phyloP scores from a whole-genome alignment of 164 flowering plant genomes.

The Tetrastigma voinierianum region DNA sequence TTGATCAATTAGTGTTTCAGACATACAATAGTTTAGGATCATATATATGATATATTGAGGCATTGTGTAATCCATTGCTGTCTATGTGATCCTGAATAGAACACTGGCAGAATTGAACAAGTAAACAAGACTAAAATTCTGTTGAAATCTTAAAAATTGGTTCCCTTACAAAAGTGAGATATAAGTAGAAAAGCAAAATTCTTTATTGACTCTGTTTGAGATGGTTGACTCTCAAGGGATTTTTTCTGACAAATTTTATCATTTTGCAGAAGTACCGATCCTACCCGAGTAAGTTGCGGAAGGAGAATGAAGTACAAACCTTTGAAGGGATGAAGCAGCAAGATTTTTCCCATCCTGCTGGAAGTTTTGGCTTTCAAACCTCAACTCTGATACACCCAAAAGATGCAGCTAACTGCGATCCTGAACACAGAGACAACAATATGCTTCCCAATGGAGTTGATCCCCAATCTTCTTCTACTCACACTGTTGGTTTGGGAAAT shows the following conservation, averaged over 20 bases:
- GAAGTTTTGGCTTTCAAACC: slow-evolving; percentile 13
- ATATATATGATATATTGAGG: too few species aligned
- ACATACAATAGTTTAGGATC: too few species aligned
- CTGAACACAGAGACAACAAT: not conserved
- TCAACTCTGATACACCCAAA: slow-evolving; percentile 3
- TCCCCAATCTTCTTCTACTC: too few species aligned
- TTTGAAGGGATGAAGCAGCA: slow-evolving; percentile 6
- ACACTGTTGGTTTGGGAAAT: too few species aligned
- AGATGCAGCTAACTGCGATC: not conserved
- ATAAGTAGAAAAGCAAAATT: too few species aligned
- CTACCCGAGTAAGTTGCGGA: slow-evolving; percentile 12
- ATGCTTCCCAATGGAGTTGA: slow-evolving; percentile 4
- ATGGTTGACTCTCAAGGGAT: slow-evolving; percentile 1
- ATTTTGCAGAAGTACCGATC: slow-evolving; percentile 15
- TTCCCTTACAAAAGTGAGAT: too few species aligned
- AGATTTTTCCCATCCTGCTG: slow-evolving; percentile 2
- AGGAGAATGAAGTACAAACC: slow-evolving; percentile 9
- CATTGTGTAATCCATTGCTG: too few species aligned
- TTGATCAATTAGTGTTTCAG: too few species aligned
- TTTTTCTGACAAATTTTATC: not conserved
- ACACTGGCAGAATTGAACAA: too few species aligned
- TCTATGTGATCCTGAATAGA: too few species aligned
- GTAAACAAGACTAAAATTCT: too few species aligned
- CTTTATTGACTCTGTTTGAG: not conserved
- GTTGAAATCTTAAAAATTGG: too few species aligned